These are phyloP conservation scores for Microthlaspi erraticum DNA, from an alignment of 345 rosid species.

Conservation along the genomic window DNA sequence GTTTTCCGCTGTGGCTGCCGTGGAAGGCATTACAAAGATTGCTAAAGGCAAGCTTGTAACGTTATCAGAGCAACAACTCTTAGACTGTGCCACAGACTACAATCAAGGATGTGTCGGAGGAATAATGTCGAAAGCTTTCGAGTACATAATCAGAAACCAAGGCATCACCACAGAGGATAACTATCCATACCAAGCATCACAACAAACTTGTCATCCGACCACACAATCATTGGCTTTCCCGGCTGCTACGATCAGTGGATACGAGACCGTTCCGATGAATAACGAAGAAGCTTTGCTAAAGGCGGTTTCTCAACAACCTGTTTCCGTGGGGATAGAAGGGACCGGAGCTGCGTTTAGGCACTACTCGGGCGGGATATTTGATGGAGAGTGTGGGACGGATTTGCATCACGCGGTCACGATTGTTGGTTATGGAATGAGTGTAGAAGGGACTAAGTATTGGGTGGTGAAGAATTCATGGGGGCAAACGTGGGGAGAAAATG, in stretches of 20 bases:
- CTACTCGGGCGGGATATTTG: conserved; percentile 49
- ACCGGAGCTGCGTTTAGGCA: conserved; percentile 27
- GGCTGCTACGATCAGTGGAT: conserved; percentile 33
- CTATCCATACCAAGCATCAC: conserved; percentile 45
- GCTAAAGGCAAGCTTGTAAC: conserved; percentile 42
- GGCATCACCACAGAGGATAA: conserved; percentile 48
- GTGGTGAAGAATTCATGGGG: conserved; percentile 70
- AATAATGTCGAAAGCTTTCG: conserved; percentile 46
- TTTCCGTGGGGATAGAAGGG: conserved; percentile 51
- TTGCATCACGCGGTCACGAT: conserved; percentile 55
- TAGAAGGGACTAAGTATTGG: conserved; percentile 51
- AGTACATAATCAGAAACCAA: conserved; percentile 41
- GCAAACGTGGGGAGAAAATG: conserved; percentile 52
- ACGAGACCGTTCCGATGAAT: conserved; percentile 31
- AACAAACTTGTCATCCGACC: conserved; percentile 45
- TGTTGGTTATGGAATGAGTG: conserved; percentile 52
- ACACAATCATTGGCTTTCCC: conserved; percentile 34
- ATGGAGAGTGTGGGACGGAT: conserved; percentile 43
- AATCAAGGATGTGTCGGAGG: conserved; percentile 55
- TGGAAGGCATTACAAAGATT: conserved; percentile 52
- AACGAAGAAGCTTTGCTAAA: conserved; percentile 23
- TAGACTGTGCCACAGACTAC: conserved; percentile 53
- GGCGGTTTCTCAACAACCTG: conserved; percentile 50
- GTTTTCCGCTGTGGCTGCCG: conserved; percentile 57
- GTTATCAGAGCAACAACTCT: conserved; percentile 68